These are phyloP conservation scores for Hyphopichia pseudoburtonii DNA, from an alignment of 1,139 yeast genomes.

Conservation along the genomic window DNA sequence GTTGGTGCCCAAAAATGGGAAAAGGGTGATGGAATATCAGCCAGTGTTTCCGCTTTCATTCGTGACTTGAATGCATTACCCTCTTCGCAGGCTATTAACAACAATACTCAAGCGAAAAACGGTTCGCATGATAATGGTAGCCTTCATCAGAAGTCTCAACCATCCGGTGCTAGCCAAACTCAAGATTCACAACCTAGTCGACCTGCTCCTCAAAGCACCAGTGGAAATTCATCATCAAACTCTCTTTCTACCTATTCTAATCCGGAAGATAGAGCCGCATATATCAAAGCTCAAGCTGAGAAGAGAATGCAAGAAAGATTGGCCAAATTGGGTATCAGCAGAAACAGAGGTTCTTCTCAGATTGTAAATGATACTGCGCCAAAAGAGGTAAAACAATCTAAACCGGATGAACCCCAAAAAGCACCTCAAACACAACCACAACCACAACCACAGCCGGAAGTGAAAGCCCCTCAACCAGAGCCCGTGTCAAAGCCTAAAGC, in stretches of 20 bases:
- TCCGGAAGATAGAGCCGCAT: conserved; percentile 74
- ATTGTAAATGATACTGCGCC: conserved; percentile 1
- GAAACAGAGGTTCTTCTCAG: conserved; percentile 24
- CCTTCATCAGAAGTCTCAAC: not conserved
- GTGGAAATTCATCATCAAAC: conserved; percentile 3
- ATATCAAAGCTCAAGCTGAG: conserved; percentile 88
- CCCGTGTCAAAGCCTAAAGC: conserved; percentile 2
- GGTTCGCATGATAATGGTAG: not conserved
- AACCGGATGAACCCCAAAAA: not conserved
- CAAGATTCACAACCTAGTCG: conserved; percentile 4
- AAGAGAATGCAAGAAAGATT: conserved; percentile 85
- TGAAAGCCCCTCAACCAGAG: not conserved
- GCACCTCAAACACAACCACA: conserved; percentile 6
- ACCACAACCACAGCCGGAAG: conserved; percentile 6
- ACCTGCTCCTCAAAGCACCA: conserved; percentile 9
- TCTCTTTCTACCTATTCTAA: conserved; percentile 24
- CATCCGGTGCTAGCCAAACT: conserved; percentile 4
- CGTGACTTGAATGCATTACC: conserved; percentile 42
- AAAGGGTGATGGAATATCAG: conserved; percentile 73
- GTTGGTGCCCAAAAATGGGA: conserved; percentile 78
- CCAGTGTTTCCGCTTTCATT: conserved; percentile 63
- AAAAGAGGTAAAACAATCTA: not conserved
- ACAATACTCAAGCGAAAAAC: conserved; percentile 1
- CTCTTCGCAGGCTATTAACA: no score
- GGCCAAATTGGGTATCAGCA: conserved; percentile 77